Evolutionary conservation across 2,329 filamentous ascomycete species (phyloP), one percentile per base, ranked within the genome.

Genomic region (Metarhizium anisopliae): DNA sequence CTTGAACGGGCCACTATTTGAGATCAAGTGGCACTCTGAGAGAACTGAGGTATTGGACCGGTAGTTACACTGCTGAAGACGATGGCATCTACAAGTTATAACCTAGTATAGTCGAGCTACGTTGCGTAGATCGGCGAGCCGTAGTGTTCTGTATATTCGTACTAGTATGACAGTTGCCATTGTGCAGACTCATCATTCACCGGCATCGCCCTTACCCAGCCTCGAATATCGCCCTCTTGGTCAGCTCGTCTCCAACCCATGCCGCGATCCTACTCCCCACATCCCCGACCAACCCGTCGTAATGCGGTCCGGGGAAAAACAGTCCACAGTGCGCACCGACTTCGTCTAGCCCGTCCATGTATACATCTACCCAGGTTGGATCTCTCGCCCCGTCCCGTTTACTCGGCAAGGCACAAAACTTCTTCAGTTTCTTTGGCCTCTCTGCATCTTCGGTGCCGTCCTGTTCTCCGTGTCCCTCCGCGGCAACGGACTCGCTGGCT

Each of bases 311-410:
- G 13, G 83, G 72, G 49, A 89, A 82, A 72, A 95, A 96, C 53
- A 96, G 73, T 0, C 87, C 86, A 59, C 89, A 93, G 67, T 95
- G 91, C 10, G 91, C 92, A 6, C 83, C 85, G 1, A 95, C 87
- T 69, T 95, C 89, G 66, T 95, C 91, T 58, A 94, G 84, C 53
- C 84, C 85, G 56, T 86, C 80, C 88, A 96, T 94, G 63, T 84
- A 85, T 2, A 96, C 81, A 49, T 85, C 78, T 1, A 91, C 74
- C 91, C 92, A 96, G 16, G 85, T 82, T 4, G 80, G 73, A 67
- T 95, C 90, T 47, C 77, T 73, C 58, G 76, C 73, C 6, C 83
- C 84, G 53, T 76, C 67, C 11, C 69, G 72, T 56, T 75, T 76
- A 20, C 75, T 70, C 0, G 87, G 90, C 3, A 93, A 71, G 62